Percentiles rank a stretch among this genome's conserved stretches.
Conservation (phyloP, 1,284 basidiomycete species). For the Cryptococcus amylolentus region DNA sequence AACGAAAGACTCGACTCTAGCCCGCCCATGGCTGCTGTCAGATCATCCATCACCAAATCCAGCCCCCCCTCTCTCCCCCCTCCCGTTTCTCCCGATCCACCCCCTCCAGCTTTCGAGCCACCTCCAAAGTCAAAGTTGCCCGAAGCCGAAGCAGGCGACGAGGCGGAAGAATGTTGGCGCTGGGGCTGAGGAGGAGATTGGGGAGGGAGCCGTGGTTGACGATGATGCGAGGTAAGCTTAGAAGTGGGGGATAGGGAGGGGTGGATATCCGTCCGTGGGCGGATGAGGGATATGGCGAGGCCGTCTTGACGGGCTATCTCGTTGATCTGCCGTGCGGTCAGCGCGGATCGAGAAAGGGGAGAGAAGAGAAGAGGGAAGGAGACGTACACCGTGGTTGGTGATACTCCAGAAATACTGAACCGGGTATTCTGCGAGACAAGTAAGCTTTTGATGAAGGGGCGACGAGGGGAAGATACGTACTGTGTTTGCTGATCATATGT, state of each 20-base stretch:
- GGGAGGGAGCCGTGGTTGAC: neutral
- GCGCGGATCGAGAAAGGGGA: neutral
- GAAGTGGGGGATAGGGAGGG: neutral
- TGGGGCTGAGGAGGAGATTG: neutral
- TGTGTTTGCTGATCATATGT: conserved; percentile 76
- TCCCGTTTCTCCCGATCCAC: neutral
- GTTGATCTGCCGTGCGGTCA: conserved; percentile 27
- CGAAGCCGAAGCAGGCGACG: neutral
- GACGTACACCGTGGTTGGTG: conserved; percentile 66
- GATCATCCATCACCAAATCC: neutral
- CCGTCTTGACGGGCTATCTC: conserved; percentile 37
- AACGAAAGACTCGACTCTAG: no score
- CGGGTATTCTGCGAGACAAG: conserved; percentile 57
- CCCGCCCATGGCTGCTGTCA: neutral
- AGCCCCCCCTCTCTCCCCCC: neutral
- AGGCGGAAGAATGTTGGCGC: neutral
- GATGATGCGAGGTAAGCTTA: neutral
- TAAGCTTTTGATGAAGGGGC: conserved; percentile 4
- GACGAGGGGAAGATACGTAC: conserved; percentile 23
- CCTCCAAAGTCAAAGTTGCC: neutral
- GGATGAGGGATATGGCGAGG: conserved; percentile 34
- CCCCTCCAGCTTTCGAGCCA: neutral
- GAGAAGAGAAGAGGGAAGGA: no score
- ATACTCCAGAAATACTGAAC: conserved; percentile 83
- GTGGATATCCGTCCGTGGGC: conserved; percentile 22